A percentile compares a stretch with the other conserved stretches of the same genome.
phyloP scores from a whole-genome alignment of 768 basidiomycete genomes.

The Russula abietina region DNA sequence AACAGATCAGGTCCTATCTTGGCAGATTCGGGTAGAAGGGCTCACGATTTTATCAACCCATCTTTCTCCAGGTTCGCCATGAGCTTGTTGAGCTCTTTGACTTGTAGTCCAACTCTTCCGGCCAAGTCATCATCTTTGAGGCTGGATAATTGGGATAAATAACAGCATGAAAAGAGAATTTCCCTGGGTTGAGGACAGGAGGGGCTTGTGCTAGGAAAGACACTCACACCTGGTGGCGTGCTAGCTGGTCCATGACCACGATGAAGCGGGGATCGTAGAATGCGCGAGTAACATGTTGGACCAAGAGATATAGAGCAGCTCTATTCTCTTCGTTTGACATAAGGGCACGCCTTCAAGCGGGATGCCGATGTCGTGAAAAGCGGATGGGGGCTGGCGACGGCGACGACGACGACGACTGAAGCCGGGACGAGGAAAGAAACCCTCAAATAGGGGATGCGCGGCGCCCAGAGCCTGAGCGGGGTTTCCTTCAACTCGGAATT shows the following conservation, averaged over 20 bases:
- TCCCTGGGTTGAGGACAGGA: slow-evolving; percentile 19
- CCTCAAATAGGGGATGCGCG: slow-evolving; percentile 2
- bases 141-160: slow-evolving; percentile 38
- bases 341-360: slow-evolving; percentile 18
- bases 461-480: neutral
- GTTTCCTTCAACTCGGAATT: neutral
- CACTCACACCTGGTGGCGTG: slow-evolving; percentile 92
- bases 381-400: slow-evolving; percentile 4
- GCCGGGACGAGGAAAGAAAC: slow-evolving; percentile 3
- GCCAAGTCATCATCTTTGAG: slow-evolving; percentile 92
- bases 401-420: slow-evolving; percentile 7
- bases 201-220: slow-evolving; percentile 19
- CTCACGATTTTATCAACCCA: slow-evolving; percentile 72
- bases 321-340: slow-evolving; percentile 64
- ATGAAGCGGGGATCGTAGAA: slow-evolving; percentile 94
- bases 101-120: slow-evolving; percentile 82
- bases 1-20: neutral
- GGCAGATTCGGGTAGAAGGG: neutral
- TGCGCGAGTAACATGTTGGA: slow-evolving; percentile 86
- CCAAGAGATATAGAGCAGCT: slow-evolving; percentile 77
- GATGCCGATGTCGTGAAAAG: neutral
- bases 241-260: slow-evolving; percentile 90
- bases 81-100: slow-evolving; percentile 86
- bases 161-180: slow-evolving; percentile 22
- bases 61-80: slow-evolving; percentile 77